A percentile compares a stretch with the other conserved stretches of the same genome.
These are phyloP conservation scores for Entomortierella lignicola DNA, from an alignment of 192 early-diverging fungal genomes.

Conservation along the genomic window DNA sequence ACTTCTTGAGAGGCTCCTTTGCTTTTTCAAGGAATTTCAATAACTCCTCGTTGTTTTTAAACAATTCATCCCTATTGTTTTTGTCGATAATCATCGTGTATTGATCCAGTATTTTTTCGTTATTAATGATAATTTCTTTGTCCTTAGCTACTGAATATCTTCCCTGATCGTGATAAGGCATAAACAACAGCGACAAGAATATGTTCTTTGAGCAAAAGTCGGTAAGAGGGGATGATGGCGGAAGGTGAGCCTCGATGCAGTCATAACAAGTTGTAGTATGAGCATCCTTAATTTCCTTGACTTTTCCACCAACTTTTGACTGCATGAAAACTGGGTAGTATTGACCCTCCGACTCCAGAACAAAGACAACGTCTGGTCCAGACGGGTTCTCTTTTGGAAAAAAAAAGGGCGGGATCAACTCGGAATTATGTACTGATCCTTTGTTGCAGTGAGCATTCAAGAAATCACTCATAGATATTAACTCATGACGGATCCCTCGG, in stretches of 20 bases:
- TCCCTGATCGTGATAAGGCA: neutral
- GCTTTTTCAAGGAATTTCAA: too few species aligned
- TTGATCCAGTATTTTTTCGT: neutral
- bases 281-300: neutral
- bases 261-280: neutral
- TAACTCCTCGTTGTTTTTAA: neutral
- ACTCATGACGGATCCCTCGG: neutral
- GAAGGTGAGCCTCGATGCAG: neutral
- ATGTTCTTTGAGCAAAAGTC: neutral
- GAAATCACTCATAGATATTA: neutral
- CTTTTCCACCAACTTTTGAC: neutral
- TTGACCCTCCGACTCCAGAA: neutral
- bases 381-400: neutral
- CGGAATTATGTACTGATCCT: neutral
- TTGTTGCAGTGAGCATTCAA: neutral
- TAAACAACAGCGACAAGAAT: constrained; percentile 1
- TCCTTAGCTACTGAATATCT: neutral
- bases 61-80: neutral
- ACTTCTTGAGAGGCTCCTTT: neutral
- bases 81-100: constrained; percentile 1
- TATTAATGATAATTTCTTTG: neutral
- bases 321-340: constrained; percentile 9
- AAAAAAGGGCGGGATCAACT: neutral
- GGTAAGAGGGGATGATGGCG: neutral
- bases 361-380: neutral